Percentiles rank a stretch among this genome's conserved stretches.
These are phyloP conservation scores for Ilyonectria sp. DNA, from an alignment of 2,329 filamentous ascomycete genomes.

Conservation along the genomic window DNA sequence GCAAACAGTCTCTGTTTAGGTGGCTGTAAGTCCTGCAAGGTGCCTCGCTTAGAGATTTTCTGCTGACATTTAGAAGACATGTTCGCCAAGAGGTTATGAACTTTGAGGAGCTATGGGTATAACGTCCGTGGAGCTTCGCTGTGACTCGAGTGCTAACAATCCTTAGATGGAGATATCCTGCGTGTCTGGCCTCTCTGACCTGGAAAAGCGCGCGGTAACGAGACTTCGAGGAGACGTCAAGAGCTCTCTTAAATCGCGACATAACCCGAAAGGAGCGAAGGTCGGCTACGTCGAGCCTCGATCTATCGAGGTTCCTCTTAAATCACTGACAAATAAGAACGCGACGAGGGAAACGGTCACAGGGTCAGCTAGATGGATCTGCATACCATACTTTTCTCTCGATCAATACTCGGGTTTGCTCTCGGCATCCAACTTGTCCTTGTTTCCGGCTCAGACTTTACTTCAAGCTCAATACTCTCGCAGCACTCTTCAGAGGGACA, in stretches of 20 bases:
- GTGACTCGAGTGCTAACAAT: neutral
- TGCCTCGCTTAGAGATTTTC: too few relatives aligned
- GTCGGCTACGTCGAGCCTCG: constrained; percentile 61
- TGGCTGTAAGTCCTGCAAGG: constrained; percentile 54
- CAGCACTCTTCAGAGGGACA: constrained; percentile 57
- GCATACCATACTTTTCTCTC: constrained; percentile 64
- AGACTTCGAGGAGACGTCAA: constrained; percentile 57
- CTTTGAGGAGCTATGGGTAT: constrained; percentile 60
- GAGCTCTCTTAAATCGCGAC: constrained; percentile 55
- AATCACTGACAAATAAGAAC: constrained; percentile 41
- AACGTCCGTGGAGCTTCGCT: neutral
- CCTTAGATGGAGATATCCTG: constrained; percentile 54
- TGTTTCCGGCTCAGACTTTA: constrained; percentile 61
- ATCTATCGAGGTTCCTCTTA: constrained; percentile 55
- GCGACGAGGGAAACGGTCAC: constrained; percentile 26
- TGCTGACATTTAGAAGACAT: constrained; percentile 51
- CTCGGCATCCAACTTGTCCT: constrained; percentile 48
- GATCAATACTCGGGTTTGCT: constrained; percentile 59
- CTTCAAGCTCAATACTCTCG: constrained; percentile 61
- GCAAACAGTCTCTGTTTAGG: constrained; percentile 55
- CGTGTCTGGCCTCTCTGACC: constrained; percentile 51
- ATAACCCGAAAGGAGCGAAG: constrained; percentile 55
- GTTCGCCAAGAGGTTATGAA: constrained; percentile 58
- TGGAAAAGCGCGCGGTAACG: constrained; percentile 53
- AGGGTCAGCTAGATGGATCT: constrained; percentile 57